Conservation (phyloP, 768 basidiomycete species). For the Omphalotus guepiniiformis region DNA sequence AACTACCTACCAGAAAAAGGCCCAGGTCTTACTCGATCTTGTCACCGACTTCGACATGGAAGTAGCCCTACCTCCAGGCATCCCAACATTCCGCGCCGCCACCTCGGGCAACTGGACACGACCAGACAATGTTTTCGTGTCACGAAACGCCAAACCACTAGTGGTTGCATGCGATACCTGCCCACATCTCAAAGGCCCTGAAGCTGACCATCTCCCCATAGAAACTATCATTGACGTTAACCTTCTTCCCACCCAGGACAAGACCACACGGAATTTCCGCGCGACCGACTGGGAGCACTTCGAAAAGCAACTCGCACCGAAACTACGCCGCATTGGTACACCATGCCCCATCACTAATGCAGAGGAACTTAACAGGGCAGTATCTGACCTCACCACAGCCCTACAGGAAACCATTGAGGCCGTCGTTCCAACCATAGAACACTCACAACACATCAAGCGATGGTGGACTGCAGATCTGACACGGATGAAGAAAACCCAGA, state of each 20-base stretch:
- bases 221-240: not conserved
- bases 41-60: conserved; percentile 18
- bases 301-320: not conserved
- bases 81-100: conserved; percentile 29
- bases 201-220: not conserved
- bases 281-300: not conserved
- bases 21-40: conserved; percentile 17
- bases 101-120: not conserved
- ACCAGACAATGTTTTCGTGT: not conserved
- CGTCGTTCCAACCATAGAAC: not conserved
- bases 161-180: not conserved
- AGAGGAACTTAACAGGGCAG: not conserved
- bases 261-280: not conserved
- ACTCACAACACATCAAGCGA: not conserved
- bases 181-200: not conserved
- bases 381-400: not conserved
- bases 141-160: not conserved
- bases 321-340: not conserved
- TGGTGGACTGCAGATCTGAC: not conserved
- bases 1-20: not conserved
- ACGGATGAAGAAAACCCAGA: not conserved
- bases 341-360: not conserved
- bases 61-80: conserved; percentile 23
- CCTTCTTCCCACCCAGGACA: not conserved
- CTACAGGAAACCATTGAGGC: not conserved